These are phyloP conservation scores for Metarhizium guizhouense DNA, from an alignment of 2,329 filamentous ascomycete genomes.

Conservation along the genomic window DNA sequence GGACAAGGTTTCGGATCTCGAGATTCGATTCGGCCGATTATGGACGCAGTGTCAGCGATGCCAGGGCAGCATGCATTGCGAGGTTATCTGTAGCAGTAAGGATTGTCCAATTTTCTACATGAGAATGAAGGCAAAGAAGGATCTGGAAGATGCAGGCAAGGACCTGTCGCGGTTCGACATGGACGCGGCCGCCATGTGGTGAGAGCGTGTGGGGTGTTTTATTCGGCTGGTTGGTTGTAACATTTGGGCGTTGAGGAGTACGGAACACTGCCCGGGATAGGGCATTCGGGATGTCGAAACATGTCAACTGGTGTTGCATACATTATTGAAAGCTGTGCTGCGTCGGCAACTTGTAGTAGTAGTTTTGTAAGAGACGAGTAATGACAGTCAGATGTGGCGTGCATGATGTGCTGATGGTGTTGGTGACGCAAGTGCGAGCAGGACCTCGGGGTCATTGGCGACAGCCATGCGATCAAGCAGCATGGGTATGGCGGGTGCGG, in stretches of 20 bases:
- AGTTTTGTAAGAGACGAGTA: not conserved
- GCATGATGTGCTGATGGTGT: not conserved
- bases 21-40: conserved; percentile 82
- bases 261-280: not conserved
- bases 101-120: conserved; percentile 99
- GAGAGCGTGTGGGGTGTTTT: conserved; percentile 3
- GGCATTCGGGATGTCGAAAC: not conserved
- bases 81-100: conserved; percentile 92
- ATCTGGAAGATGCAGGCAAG: conserved; percentile 88
- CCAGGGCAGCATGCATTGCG: conserved; percentile 95
- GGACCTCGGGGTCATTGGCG: too few relatives aligned
- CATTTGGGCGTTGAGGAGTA: not conserved
- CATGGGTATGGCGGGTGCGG: not conserved
- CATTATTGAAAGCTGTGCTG: not conserved
- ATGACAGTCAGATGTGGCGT: not conserved
- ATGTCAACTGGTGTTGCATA: not conserved
- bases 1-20: conserved; percentile 80
- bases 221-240: not conserved
- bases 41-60: conserved; percentile 99
- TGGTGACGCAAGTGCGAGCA: not conserved
- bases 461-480: too few relatives aligned
- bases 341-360: not conserved
- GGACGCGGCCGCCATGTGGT: conserved; percentile 63
- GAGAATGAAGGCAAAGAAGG: conserved; percentile 99
- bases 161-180: conserved; percentile 85